Evolutionary conservation across 371 early-diverging fungal species (phyloP).

Genomic region (Mortierella sp.): DNA sequence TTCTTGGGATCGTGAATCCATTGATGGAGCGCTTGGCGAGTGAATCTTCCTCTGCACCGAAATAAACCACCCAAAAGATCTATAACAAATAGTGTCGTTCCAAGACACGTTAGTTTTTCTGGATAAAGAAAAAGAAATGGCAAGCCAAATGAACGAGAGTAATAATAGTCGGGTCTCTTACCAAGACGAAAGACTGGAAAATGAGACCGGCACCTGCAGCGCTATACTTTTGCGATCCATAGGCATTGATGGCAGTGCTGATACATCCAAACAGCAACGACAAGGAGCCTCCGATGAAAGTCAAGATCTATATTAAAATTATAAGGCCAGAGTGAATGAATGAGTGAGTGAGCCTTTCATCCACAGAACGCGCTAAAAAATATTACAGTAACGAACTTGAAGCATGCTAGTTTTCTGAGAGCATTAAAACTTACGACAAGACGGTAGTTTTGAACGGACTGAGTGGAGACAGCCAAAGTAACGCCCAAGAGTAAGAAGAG

Average conservation of each 20-base stretch:
- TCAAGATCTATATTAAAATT: constrained; percentile 52
- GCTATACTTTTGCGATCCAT: constrained; percentile 12
- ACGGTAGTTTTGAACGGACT: constrained; percentile 56
- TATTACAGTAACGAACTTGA: not conserved
- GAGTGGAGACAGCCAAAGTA: constrained; percentile 61
- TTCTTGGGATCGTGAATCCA: constrained; percentile 55
- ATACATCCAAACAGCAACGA: constrained; percentile 69
- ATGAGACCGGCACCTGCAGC: constrained; percentile 72
- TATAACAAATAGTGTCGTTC: constrained; percentile 10
- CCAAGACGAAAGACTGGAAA: constrained; percentile 71
- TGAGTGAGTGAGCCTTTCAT: not conserved
- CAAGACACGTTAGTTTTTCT: not conserved
- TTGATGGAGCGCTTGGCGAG: constrained; percentile 63
- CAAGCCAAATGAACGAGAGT: not conserved
- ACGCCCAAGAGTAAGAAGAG: constrained; percentile 59
- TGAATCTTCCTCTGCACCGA: constrained; percentile 79
- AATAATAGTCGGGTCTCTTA: constrained; percentile 32
- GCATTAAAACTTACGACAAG: constrained; percentile 34
- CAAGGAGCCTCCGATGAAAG: constrained; percentile 61
- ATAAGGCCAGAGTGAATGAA: not conserved
- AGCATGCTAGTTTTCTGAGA: too few species aligned
- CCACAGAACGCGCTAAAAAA: not conserved
- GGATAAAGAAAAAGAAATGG: not conserved
- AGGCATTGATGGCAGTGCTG: constrained; percentile 43
- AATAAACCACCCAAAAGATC: constrained; percentile 80